These are phyloP conservation scores for Groenewaldozyma tartarivorans DNA, from an alignment of 805 yeast species.

Conservation along the genomic window DNA sequence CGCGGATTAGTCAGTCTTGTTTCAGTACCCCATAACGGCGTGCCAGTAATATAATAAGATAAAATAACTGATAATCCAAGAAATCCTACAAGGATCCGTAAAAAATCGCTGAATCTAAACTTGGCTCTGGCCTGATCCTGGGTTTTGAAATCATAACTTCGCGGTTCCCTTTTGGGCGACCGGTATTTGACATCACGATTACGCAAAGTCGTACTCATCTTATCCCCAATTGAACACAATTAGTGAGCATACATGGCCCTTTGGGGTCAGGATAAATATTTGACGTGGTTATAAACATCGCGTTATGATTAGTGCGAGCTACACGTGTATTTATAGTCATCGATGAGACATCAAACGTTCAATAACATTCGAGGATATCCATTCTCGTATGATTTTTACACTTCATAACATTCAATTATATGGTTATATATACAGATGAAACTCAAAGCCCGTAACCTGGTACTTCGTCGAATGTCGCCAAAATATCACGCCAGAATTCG, in stretches of 20 bases:
- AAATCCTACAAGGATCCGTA: slow-evolving; percentile 38
- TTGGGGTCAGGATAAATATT: no score
- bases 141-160: no score
- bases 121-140: no score
- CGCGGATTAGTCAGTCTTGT: slow-evolving; percentile 40
- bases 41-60: slow-evolving; percentile 51
- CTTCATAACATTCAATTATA: no score
- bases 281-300: no score
- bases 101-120: slow-evolving; percentile 26
- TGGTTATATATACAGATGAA: no score
- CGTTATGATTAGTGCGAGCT: no score
- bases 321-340: no score
- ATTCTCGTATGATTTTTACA: no score
- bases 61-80: slow-evolving; percentile 37
- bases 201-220: not conserved
- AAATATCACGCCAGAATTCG: slow-evolving; percentile 58
- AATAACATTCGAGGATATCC: no score
- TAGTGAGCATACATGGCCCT: slow-evolving; percentile 1
- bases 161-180: no score
- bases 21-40: slow-evolving; percentile 52
- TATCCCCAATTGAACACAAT: not conserved
- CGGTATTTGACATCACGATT: not conserved
- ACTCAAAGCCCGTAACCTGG: slow-evolving; percentile 17
- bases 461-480: slow-evolving; percentile 20
- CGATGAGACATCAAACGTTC: no score